Evolutionary conservation across 768 basidiomycete genomes (phyloP).

Genomic region (Auricularia heimuer): DNA sequence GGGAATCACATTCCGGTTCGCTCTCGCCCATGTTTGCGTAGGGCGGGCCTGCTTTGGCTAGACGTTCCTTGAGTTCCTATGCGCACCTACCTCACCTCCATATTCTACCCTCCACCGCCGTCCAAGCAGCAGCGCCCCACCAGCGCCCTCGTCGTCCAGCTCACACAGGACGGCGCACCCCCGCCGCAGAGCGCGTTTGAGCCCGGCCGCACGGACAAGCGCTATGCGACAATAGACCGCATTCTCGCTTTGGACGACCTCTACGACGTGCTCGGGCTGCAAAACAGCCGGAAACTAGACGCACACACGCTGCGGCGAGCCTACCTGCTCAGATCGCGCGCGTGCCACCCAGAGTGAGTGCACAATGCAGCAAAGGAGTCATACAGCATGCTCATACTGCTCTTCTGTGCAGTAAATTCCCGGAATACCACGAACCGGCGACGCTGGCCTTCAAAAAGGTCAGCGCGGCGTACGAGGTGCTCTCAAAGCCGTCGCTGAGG

Average conservation of each 20-base stretch:
- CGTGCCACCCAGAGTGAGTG: slow-evolving; percentile 81
- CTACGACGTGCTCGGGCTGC: slow-evolving; percentile 62
- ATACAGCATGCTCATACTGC: not conserved
- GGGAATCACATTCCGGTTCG: not conserved
- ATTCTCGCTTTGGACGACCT: slow-evolving; percentile 57
- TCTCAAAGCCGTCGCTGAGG: slow-evolving; percentile 61
- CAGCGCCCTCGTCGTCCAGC: slow-evolving; percentile 1
- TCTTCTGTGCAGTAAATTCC: slow-evolving; percentile 57
- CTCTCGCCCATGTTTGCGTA: not conserved
- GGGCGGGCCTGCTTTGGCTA: not conserved
- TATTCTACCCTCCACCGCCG: not conserved
- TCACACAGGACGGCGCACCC: slow-evolving; percentile 2
- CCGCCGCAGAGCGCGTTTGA: slow-evolving; percentile 7
- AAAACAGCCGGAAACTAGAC: slow-evolving; percentile 41
- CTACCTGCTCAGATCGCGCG: slow-evolving; percentile 63
- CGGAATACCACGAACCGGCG: slow-evolving; percentile 53
- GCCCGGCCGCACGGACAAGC: slow-evolving; percentile 9
- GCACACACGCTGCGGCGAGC: slow-evolving; percentile 57
- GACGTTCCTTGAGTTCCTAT: not conserved
- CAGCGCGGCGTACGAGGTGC: slow-evolving; percentile 71
- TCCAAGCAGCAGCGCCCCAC: not conserved
- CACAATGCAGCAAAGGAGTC: not conserved
- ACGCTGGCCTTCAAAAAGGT: slow-evolving; percentile 83
- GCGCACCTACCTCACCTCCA: not conserved
- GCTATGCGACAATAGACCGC: slow-evolving; percentile 32